These are phyloP conservation scores for Tolypocladium ophioglossoides DNA, from an alignment of 2,329 filamentous ascomycete species.

Conservation along the genomic window DNA sequence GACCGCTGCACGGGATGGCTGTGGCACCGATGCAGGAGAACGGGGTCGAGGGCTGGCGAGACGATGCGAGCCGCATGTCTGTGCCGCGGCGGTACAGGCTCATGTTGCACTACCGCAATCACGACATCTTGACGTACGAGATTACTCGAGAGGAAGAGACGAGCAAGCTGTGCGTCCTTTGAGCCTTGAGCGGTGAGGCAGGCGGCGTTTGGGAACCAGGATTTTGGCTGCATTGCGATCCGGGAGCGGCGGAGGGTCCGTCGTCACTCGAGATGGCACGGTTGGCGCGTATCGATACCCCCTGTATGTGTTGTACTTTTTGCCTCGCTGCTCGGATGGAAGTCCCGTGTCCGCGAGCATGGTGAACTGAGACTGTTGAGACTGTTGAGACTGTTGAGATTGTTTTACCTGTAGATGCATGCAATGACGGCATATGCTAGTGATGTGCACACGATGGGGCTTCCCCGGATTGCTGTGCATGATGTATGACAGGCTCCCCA, in stretches of 20 bases:
- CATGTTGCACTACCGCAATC: slow-evolving; percentile 62
- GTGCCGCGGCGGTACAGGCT: slow-evolving; percentile 48
- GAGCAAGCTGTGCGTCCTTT: slow-evolving; percentile 26
- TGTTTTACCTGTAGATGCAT: neutral
- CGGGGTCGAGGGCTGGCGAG: slow-evolving; percentile 7
- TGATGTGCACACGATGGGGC: neutral
- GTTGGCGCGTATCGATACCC: neutral
- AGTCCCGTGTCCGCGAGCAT: neutral
- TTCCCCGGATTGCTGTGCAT: neutral
- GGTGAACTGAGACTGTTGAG: neutral
- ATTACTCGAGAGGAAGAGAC: slow-evolving; percentile 33
- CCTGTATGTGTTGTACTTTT: neutral
- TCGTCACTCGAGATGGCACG: neutral
- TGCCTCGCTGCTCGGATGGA: neutral
- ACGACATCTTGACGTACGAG: slow-evolving; percentile 61
- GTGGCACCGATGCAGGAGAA: slow-evolving; percentile 49
- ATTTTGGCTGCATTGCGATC: neutral
- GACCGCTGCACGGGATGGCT: slow-evolving; percentile 56
- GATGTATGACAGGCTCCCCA: neutral
- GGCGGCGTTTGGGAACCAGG: neutral
- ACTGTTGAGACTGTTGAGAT: too few species aligned
- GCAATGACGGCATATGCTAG: neutral
- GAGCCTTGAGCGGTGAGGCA: slow-evolving; percentile 14
- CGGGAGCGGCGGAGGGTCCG: neutral
- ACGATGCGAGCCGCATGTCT: slow-evolving; percentile 10